Base-by-base conservation (phyloP, 805 yeast genomes). In the Deakozyma indianensis region DNA sequence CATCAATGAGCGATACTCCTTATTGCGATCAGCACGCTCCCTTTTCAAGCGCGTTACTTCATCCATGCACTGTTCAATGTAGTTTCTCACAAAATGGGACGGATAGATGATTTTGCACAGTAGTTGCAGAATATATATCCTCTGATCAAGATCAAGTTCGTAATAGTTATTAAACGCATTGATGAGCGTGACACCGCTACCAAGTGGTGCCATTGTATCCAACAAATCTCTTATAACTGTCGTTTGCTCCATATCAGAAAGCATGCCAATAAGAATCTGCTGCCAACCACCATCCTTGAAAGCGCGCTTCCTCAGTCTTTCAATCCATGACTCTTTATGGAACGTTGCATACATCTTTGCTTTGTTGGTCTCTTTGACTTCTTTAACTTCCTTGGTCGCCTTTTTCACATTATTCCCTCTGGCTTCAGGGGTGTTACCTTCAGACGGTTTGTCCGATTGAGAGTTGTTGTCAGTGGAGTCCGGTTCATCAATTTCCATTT, bases 281-380 rank as follows among this genome's bases (percentile, higher is more conserved):
- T 85, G 80, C 96, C 96, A 90, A 45, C 77, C 77, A 3, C 95
- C 94, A 54, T 85, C 87, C 53, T 72, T 77, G 60, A 83, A 92
- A 50, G 74, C 74, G 45, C 95, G 75, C 46, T 75, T 78, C 14
- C 78, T 72, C 18, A 90, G 67, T 35, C 94, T 68, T 24, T 83
- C 94, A 48, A 78, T 75, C 96, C 97, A 92, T 4, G 52, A 22
- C 22, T 22, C 22, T 18, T 42, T 47, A 16, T 41, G 47, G n/a
- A 41, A 23, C 15, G 20, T 35, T 2, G 43, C 20, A 23, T 38
- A 47, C 9, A 44, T 41, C 23, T 35, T 23, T 14, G 43, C 47
- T 1, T 23, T 21, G 14, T 46, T 24, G 9, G 35, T 32, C 4
- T 32, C 38, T 14, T 25, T 9, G 38, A n/a, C 43, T 15, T 28